Base-by-base conservation (phyloP, 257 asterid genomes). In the Penstemon barbatus region DNA sequence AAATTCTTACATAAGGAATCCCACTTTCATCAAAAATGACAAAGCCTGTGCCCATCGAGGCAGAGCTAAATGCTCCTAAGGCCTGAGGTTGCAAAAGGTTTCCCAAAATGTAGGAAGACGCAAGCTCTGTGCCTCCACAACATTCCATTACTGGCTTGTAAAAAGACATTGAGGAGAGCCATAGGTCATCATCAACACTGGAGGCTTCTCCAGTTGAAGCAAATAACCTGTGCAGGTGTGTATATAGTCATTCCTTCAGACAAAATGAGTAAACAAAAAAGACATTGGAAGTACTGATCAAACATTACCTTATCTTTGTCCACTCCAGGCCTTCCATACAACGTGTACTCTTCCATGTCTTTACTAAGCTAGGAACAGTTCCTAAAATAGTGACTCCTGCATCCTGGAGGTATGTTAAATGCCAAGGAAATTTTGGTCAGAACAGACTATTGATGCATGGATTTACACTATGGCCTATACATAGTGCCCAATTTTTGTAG, bases 121-220 rank as follows among this genome's bases (percentile, higher is more conserved):
- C 81, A 64, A 93, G 98, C 85, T 93, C 98, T 4, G 98, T 88
- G 75, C 98, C 98, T 71, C 98, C 98, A 61, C 98, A 93, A 58
- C 90, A 81, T 79, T 90, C 97, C 51, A 90, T 44, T 71, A 93
- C 71, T 13, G 96, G 98, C 71, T 78, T 86, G 79, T 93, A 90
- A 71, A 46, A 83, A 51, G 89, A 84, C 83, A 81, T 84, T 38
- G 98, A 90, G 8, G 97, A 86, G 79, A 93, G 97, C 97, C 98
- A 93, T 46, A 93, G 94, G 77, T 88, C 97, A 79, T 93, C 98
- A 60, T 93, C 98, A 41, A 90, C 58, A 41, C 81, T 86, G 11
- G 98, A 93, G 78, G 89, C 81, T 84, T 93, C 98, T 62, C 98
- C 98, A 8, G 96, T 93, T 8, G 95, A 75, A 69, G 69, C 77